Evolutionary conservation across 2,329 filamentous ascomycete species (phyloP), one percentile per base, ranked within the genome.

Genomic region (Ceratocystis lukuohia): DNA sequence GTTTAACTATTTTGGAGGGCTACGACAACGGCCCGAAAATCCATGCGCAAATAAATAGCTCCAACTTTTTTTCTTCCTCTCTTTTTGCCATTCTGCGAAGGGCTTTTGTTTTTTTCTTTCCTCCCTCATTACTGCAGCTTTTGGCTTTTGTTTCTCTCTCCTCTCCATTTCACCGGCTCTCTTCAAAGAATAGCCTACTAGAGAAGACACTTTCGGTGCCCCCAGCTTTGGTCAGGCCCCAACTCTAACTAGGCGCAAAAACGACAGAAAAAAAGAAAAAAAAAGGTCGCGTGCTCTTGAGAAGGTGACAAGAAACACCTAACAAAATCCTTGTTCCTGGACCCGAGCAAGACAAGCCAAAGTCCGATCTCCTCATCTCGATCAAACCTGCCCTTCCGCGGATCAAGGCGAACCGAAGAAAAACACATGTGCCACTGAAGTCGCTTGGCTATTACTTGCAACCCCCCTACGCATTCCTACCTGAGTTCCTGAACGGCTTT

Each of bases 11-110:
- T 37, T 37, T 37, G 33, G 33, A 37, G 44, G 41, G 30, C 62
- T 44, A 28, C 33, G 64, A 45, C 61, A 59, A 46, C 61, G 33
- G 62, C 61, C 61, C 37, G 22, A n/a, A 33, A n/a, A 44, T 66
- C 61, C 20, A 62, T 30, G 61, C 25, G 22, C 41, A 46, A 48
- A 45, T 48, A 46, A 62, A 46, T 41, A 46, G 22, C 41, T 46
- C 45, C 45, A 46, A 46, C 41, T 62, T 65, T 50, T 64, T 33
- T 37, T 64, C 48, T 25, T 20, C 37, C 44, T 41, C 56, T 53
- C 64, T 65, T 62, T 61, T 46, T 41, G 10, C 10, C 10, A 15
- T 41, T 41, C 37, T 12, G 4, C 37, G 12, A 41, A 15, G 37
- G 37, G 3, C 37, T 41, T 41, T 41, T 10, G 37, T n/a, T 37